Evolutionary conservation across 371 early-diverging fungal genomes (phyloP).

Genomic region (Actinomucor elegans): DNA sequence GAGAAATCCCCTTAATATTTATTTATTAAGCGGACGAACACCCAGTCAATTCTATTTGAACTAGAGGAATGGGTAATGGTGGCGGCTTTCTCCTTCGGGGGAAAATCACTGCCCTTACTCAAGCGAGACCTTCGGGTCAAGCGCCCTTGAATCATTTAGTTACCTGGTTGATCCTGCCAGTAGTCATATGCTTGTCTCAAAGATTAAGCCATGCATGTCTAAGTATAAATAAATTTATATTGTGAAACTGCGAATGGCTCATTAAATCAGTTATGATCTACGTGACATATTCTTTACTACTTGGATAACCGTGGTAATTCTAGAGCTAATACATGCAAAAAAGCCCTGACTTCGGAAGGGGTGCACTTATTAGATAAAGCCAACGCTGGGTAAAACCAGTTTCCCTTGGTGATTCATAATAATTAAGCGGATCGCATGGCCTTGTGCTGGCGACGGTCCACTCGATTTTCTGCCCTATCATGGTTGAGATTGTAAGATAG

Average conservation of each 20-base stretch:
- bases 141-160: background rate
- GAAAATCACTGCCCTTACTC: background rate
- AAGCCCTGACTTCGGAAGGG: conserved; percentile 14
- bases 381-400: conserved; percentile 14
- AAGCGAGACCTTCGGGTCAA: background rate
- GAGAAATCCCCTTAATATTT: too few relatives aligned
- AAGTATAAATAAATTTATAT: conserved; percentile 10
- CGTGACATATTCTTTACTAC: conserved; percentile 3
- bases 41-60: too few relatives aligned
- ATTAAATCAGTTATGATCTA: conserved; percentile 1
- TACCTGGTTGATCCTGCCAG: conserved; percentile 3
- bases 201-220: conserved; percentile 18
- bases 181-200: conserved; percentile 16
- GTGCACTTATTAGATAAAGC: conserved; percentile 18
- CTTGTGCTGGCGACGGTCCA: conserved; percentile 10
- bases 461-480: conserved; percentile 16
- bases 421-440: conserved; percentile 16
- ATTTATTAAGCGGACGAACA: too few relatives aligned
- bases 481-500: conserved; percentile 15
- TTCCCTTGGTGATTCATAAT: conserved; percentile 10
- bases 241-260: conserved; percentile 2
- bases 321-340: conserved; percentile 19
- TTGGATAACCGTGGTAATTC: conserved; percentile 16
- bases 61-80: background rate
- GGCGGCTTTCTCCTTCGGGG: background rate